Evolutionary conservation across 2,329 filamentous ascomycete species (phyloP).

Genomic region (Chaetomiaceae sp.): DNA sequence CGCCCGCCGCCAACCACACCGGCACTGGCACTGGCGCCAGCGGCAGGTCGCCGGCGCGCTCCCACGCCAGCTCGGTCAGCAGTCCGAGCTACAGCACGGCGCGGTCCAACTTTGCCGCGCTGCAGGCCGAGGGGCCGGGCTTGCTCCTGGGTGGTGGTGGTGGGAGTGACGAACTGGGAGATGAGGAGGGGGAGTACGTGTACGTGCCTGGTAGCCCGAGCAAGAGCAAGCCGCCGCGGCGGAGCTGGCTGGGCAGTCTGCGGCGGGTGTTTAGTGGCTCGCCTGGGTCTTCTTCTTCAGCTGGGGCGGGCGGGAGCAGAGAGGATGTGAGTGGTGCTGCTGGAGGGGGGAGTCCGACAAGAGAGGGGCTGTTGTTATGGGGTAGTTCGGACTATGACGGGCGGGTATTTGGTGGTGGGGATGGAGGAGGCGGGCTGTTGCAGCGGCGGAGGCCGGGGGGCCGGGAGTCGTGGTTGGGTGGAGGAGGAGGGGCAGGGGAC

Average conservation of each 20-base stretch:
- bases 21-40: too few species aligned
- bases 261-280: constrained; percentile 53
- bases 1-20: background rate
- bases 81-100: constrained; percentile 37
- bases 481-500: constrained; percentile 41
- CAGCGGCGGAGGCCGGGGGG: constrained; percentile 48
- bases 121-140: constrained; percentile 48
- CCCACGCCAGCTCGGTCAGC: constrained; percentile 22
- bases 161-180: too few species aligned
- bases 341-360: constrained; percentile 26
- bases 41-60: constrained; percentile 1
- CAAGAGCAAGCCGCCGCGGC: constrained; percentile 48
- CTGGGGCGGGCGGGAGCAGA: constrained; percentile 15
- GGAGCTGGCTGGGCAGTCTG: constrained; percentile 64
- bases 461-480: constrained; percentile 47
- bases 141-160: constrained; percentile 35
- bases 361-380: constrained; percentile 29
- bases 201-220: constrained; percentile 47
- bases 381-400: constrained; percentile 38
- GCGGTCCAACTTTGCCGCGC: constrained; percentile 43
- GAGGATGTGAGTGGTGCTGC: constrained; percentile 14
- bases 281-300: too few species aligned
- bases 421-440: constrained; percentile 35
- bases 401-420: constrained; percentile 35
- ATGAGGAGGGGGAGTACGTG: constrained; percentile 30